Base-by-base conservation (phyloP, 169 alveolate species). In the Theileria sp. region DNA sequence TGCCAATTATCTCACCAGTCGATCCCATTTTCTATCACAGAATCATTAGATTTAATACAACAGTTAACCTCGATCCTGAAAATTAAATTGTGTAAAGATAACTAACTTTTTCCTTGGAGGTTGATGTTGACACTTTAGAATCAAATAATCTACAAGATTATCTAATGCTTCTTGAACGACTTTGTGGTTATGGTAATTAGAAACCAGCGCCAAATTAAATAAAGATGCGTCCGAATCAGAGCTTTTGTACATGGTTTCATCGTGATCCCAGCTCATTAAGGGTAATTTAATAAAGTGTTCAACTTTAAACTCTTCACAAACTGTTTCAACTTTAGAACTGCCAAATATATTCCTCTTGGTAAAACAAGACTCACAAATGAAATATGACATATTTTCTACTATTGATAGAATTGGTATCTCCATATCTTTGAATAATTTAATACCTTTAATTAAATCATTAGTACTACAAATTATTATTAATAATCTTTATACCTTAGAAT, bases 301-400 rank as follows among this genome's bases (percentile, higher is more conserved):
- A 9, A 74, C 51, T 60, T 58, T 1, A 28, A 51, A 58, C 12
- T 74, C 80, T n/a, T 74, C 19, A 58, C 80, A 74, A 25, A 65
- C 2, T 0, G 72, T n/a, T 10, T 36, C 78, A 19, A 51, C 70
- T 50, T 69, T 30, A 17, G 86, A 69, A 17, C 36, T 60, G 26
- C 89, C 89, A 36, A 83, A 83, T 23, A 77, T 28, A 38, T 67
- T 17, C 26, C 78, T 79, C 26, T 19, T 10, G 25, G 54, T 72
- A 25, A 28, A 38, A 76, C 89, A 82, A 49, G 75, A 77, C 34
- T 77, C 81, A 21, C 99, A 97, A 9, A 86, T 88, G 81, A 92
- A 97, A 86, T 96, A 96, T 23, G 96, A 91, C 99, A 97, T 97
- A 87, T 97, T 97, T 86, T 96, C 98, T 30, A 97, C 95, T n/a